Evolutionary conservation across 352 stramenopile species (phyloP).

Genomic region (Globisporangium radiosum): DNA sequence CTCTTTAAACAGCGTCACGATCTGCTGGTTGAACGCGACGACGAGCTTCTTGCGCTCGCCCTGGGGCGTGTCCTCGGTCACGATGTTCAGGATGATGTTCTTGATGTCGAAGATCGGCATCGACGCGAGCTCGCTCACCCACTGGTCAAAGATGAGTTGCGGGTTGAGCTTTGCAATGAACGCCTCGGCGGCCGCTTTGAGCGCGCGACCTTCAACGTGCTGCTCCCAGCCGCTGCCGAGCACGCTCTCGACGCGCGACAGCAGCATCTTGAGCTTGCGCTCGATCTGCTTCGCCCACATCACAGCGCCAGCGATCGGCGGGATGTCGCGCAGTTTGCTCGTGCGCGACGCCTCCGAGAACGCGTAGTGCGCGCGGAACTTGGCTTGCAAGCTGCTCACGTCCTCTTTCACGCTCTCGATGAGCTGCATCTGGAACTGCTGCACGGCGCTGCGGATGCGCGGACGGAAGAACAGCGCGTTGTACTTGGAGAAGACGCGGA

Average conservation of each 20-base stretch:
- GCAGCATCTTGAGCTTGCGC: constrained; percentile 95
- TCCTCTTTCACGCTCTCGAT: constrained; percentile 97
- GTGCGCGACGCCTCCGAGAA: constrained; percentile 93
- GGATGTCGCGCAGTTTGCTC: constrained; percentile 95
- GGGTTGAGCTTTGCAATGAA: constrained; percentile 86
- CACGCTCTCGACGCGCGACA: constrained; percentile 96
- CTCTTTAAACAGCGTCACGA: constrained; percentile 98
- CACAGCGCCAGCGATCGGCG: constrained; percentile 96
- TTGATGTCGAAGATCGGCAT: constrained; percentile 90
- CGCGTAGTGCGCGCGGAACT: constrained; percentile 94
- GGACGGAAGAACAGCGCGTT: constrained; percentile 97
- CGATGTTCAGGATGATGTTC: constrained; percentile 88
- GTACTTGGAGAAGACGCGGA: constrained; percentile 97
- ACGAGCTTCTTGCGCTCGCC: constrained; percentile 74
- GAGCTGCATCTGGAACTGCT: constrained; percentile 98
- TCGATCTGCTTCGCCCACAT: constrained; percentile 99
- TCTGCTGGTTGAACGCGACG: constrained; percentile 96
- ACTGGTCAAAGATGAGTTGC: constrained; percentile 93
- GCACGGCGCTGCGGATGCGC: constrained; percentile 92
- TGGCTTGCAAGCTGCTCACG: constrained; percentile 94
- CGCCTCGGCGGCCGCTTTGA: constrained; percentile 89
- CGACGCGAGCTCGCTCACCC: constrained; percentile 89
- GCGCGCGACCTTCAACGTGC: constrained; percentile 93
- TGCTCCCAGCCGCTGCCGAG: constrained; percentile 97
- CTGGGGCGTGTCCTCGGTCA: constrained; percentile 68